Evolutionary conservation across 163 green algal species (phyloP), one percentile per base, ranked within the genome.

Genomic region (Coccomyxa subellipsoidea): DNA sequence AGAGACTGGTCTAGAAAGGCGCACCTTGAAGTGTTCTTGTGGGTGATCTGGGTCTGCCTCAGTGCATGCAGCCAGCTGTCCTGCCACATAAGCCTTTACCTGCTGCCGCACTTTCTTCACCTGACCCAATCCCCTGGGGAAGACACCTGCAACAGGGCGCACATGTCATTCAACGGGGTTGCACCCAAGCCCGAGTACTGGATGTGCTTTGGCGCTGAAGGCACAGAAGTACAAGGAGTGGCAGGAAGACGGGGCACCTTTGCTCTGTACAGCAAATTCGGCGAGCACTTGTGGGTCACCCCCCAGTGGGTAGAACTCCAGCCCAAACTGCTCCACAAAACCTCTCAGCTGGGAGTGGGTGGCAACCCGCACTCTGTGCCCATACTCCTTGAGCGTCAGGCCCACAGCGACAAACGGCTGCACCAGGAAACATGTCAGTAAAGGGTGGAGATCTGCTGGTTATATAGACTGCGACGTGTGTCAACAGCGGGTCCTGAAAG

Each of bases 331-430:
- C 0, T 75, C 84, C 4, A 95, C 90, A 89, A 95, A 94, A 1
- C 86, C 77, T 0, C 84, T 71, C 84, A 93, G 93, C 32, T 82
- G 88, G 15, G 47, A 77, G 71, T 96, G 92, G 0, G 91, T 90
- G 31, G 93, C 93, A n/a, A 96, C 37, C 0, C 91, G 78, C 54
- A 96, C 92, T 0, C 80, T 59, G 59, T 95, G 91, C 9, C 93
- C 92, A 59, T 90, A 86, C 25, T 77, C 80, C 36, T 86, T 25
- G 31, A 98, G 86, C 34, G 80, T 66, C 4, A 90, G 66, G 0
- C 87, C 92, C 9, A 98, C 88, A 10, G 92, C 91, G 8, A 93
- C 81, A 73, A 95, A 95, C 8, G 94, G 94, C 85, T 98, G 93
- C 76, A 53, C 8, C 29, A 32, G 1, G 2, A 73, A 18, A 35